Conservation (phyloP, 352 stramenopile genomes). For the Globisporangium uncinulatum region DNA sequence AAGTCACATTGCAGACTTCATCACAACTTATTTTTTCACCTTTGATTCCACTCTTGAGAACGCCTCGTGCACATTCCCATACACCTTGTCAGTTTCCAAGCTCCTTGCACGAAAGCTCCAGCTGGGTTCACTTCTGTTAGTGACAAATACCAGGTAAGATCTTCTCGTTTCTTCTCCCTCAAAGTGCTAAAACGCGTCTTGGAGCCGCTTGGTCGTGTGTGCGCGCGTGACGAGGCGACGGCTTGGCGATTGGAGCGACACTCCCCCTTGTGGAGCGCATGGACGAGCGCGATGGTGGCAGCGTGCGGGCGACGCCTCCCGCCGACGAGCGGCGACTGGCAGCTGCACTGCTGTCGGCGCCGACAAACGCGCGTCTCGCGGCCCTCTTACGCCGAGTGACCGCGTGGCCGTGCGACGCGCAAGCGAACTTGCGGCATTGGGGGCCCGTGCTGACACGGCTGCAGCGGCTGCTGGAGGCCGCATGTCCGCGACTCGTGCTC, state of each 20-base stretch:
- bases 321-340: slow-evolving; percentile 56
- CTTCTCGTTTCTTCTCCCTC: background rate
- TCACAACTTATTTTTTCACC: too few species aligned
- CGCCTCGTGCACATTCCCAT: too few species aligned
- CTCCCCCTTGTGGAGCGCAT: background rate
- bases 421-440: slow-evolving; percentile 76
- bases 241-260: background rate
- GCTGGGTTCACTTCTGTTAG: background rate
- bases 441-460: slow-evolving; percentile 47
- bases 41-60: too few species aligned
- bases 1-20: too few species aligned
- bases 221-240: background rate
- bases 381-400: slow-evolving; percentile 62
- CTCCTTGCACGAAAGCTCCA: background rate
- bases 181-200: background rate
- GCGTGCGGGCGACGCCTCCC: background rate
- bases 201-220: too few species aligned
- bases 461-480: slow-evolving; percentile 34
- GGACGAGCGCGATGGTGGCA: background rate
- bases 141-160: background rate
- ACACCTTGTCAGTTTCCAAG: too few species aligned
- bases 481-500: slow-evolving; percentile 40
- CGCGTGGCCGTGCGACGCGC: slow-evolving; percentile 76
- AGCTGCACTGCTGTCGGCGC: slow-evolving; percentile 46
- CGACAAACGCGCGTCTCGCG: slow-evolving; percentile 32